These are phyloP conservation scores for Puccinia horiana DNA, from an alignment of 1,284 basidiomycete genomes.

Conservation along the genomic window DNA sequence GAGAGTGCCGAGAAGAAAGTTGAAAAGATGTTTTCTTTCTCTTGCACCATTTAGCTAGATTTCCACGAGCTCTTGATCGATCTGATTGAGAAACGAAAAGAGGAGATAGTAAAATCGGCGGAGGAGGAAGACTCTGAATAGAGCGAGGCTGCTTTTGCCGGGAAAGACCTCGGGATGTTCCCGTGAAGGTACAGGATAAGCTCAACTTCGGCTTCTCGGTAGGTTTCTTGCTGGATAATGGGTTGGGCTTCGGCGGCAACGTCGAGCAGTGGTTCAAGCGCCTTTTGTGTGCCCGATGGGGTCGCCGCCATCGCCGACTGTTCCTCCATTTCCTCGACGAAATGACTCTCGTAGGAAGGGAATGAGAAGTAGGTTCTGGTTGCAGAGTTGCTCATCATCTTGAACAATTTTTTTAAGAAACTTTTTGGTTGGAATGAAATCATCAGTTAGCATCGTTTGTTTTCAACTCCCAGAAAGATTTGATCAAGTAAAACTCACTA, in stretches of 20 bases:
- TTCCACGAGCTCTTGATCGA: slow-evolving; percentile 1
- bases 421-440: too few species aligned
- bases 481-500: too few species aligned
- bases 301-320: background rate
- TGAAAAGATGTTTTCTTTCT: background rate
- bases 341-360: slow-evolving; percentile 13
- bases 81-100: background rate
- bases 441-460: too few species aligned
- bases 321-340: background rate
- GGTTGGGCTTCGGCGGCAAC: background rate
- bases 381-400: background rate
- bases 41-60: background rate
- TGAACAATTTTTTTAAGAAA: too few species aligned
- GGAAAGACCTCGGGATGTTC: background rate
- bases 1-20: too few species aligned
- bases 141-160: background rate
- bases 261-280: background rate
- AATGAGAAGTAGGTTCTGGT: background rate
- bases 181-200: background rate
- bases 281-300: background rate
- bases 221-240: background rate
- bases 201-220: background rate
- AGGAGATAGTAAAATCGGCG: background rate
- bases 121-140: background rate
- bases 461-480: too few species aligned